Base-by-base conservation (phyloP, 805 yeast species). In the Hanseniaspora hatyaiensis region DNA sequence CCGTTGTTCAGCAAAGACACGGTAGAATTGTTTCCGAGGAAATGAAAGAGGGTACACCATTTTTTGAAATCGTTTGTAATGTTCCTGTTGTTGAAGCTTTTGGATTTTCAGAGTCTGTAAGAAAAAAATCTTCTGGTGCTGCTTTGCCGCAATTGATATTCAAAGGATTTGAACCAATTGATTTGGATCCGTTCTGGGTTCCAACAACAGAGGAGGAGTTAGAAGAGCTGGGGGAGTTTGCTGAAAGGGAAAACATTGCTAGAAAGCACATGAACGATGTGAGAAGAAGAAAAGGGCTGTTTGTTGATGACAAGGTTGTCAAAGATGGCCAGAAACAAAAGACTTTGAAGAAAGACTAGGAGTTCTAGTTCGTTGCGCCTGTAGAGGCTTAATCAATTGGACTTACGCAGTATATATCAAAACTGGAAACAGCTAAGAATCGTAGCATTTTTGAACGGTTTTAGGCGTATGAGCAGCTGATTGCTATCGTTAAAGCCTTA, bases 1-100 rank as follows among this genome's bases (percentile, higher is more conserved):
- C 87, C 0, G 97, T 89, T 16, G 85, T 92, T 20, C 95, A 94
- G 53, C 77, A 77, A 57, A 73, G 96, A 57, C 80, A 83, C 33
- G 99, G 99, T 24, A 67, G 74, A 44, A 83, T 92, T 49, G 73
- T 81, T 2, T 75, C 87, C 3, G 99, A 92, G 63, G 98, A 92
- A 60, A 78, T 92, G 85, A 88, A 92, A 59, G 98, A 92, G 61
- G 99, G 99, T 8, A 92, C 98, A 0, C 96, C 97, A 18, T 87
- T 89, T 57, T 92, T 92, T 70, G 83, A 83, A 24, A 77, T 92
- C 49, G 77, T 73, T 16, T 95, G 97, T 0, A 68, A 77, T 47
- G 70, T 92, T 20, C 98, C 99, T 0, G 96, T 92, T 20, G 82
- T 84, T 8, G 96, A 89, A 61, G 95, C 96, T 1, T 88, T 92